Conservation (phyloP, 768 basidiomycete genomes). For the Termitomyces sp. region DNA sequence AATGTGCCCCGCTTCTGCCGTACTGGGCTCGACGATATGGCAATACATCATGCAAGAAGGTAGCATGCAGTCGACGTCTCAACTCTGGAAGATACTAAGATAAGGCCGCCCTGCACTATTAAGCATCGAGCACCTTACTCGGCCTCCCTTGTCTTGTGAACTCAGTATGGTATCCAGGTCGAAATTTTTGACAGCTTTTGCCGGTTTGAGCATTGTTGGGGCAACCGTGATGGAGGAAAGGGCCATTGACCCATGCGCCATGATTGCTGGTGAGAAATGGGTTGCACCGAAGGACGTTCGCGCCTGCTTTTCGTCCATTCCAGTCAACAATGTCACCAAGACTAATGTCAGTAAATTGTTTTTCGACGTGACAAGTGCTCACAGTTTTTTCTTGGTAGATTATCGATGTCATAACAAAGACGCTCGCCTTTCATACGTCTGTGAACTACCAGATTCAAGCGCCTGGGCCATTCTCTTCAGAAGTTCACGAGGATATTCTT, state of each 20-base stretch:
- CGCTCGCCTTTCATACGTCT: constrained; percentile 55
- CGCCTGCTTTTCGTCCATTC: constrained; percentile 44
- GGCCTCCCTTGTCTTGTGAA: not conserved
- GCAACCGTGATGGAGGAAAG: constrained; percentile 2
- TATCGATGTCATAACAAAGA: constrained; percentile 52
- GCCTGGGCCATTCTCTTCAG: constrained; percentile 43
- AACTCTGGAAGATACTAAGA: not conserved
- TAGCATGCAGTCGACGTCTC: not conserved
- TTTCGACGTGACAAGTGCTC: not conserved
- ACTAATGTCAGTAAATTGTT: constrained; percentile 34
- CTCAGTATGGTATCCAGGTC: constrained; percentile 5
- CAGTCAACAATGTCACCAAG: constrained; percentile 39
- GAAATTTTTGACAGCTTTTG: constrained; percentile 7
- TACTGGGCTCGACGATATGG: not conserved
- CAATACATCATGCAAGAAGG: not conserved
- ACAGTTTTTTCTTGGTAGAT: constrained; percentile 27
- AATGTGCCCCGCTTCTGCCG: not conserved
- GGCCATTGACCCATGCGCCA: constrained; percentile 40
- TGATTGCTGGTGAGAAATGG: constrained; percentile 51
- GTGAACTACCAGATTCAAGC: constrained; percentile 55
- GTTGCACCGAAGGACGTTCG: constrained; percentile 45
- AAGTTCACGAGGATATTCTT: constrained; percentile 53
- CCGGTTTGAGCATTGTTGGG: constrained; percentile 6
- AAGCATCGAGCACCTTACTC: not conserved
- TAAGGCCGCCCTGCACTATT: not conserved